A percentile compares a stretch with the other conserved stretches of the same genome.
Conservation (phyloP, 2,329 filamentous ascomycete species). For the Aspergillus alliaceus region DNA sequence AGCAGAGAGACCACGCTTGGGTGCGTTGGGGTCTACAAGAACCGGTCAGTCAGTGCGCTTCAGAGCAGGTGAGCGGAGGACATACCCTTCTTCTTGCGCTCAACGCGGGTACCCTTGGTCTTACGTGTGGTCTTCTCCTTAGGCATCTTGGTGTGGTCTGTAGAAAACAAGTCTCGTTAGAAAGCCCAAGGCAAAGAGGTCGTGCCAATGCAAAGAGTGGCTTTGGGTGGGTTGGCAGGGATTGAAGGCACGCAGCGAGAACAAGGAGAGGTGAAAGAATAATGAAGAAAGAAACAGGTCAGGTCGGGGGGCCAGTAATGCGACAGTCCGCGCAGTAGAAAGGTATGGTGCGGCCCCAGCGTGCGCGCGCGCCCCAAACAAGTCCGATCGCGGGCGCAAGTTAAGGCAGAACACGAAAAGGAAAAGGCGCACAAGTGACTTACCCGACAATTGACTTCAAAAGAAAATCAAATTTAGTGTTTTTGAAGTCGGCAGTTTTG, state of each 20-base stretch:
- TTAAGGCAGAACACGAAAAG: constrained; percentile 17
- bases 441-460: constrained; percentile 15
- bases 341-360: constrained; percentile 8
- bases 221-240: not conserved
- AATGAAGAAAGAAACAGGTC: constrained; percentile 14
- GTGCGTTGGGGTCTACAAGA: constrained; percentile 84
- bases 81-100: constrained; percentile 73
- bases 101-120: constrained; percentile 54
- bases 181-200: not conserved
- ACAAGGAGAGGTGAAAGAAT: constrained; percentile 9
- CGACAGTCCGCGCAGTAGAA: constrained; percentile 11
- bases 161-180: constrained; percentile 13
- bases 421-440: constrained; percentile 19
- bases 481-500: constrained; percentile 11
- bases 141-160: constrained; percentile 56
- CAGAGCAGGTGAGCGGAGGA: constrained; percentile 9
- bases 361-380: constrained; percentile 21
- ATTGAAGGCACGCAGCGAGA: not conserved
- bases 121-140: constrained; percentile 67
- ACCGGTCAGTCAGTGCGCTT: constrained; percentile 17
- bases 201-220: not conserved
- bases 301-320: constrained; percentile 2
- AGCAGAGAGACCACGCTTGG: constrained; percentile 97
- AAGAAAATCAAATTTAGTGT: constrained; percentile 10
- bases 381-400: constrained; percentile 24